Evolutionary conservation across 805 yeast genomes (phyloP).

Genomic region (Candida rishiriensis): DNA sequence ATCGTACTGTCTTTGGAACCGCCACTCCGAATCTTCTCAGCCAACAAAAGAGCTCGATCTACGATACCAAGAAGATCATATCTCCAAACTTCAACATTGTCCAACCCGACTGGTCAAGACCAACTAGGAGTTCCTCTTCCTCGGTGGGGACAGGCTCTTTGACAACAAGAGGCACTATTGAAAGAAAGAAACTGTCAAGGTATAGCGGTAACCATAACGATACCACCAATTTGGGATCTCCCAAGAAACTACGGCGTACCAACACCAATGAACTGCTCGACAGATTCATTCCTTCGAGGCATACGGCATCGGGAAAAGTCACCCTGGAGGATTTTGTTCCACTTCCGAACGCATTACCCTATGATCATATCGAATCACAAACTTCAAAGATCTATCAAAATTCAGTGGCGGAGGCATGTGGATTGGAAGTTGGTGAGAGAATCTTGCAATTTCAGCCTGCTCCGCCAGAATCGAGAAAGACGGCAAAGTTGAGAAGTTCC

Average conservation of each 20-base stretch:
- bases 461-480: slow-evolving; percentile 57
- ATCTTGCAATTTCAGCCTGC: slow-evolving; percentile 82
- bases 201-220: slow-evolving; percentile 5
- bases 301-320: slow-evolving; percentile 43
- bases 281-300: slow-evolving; percentile 58
- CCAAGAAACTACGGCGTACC: slow-evolving; percentile 26
- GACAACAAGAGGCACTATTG: too few species aligned
- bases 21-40: slow-evolving; percentile 27
- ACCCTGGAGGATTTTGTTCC: slow-evolving; percentile 21
- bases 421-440: slow-evolving; percentile 74
- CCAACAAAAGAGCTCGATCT: slow-evolving; percentile 25
- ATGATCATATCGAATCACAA: slow-evolving; percentile 51
- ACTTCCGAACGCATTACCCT: slow-evolving; percentile 36
- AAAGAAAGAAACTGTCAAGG: background rate
- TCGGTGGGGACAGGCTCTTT: background rate
- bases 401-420: slow-evolving; percentile 93
- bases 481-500: slow-evolving; percentile 12
- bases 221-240: slow-evolving; percentile 12
- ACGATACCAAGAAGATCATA: slow-evolving; percentile 26
- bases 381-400: slow-evolving; percentile 59
- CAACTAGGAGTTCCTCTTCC: slow-evolving; percentile 10
- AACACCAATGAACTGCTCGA: slow-evolving; percentile 39
- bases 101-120: slow-evolving; percentile 29
- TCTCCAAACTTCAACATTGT: slow-evolving; percentile 34
- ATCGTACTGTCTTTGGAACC: slow-evolving; percentile 29